Conservation (phyloP, 805 yeast species). For the Candida ascalaphidarum region DNA sequence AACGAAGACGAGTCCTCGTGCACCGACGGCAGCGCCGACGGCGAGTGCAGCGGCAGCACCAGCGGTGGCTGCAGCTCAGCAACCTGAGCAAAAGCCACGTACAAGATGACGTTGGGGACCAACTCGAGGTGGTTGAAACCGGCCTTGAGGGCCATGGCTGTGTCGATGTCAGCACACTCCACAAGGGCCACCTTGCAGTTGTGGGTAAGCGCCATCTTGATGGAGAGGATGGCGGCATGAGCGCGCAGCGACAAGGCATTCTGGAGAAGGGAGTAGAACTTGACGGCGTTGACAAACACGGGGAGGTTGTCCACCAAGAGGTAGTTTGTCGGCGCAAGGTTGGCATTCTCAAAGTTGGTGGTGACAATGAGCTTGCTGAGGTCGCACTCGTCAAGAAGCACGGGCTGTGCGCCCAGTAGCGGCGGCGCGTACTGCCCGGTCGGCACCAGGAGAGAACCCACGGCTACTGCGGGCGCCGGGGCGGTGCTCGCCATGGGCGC, state of each 20-base stretch:
- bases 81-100: constrained; percentile 80
- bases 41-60: constrained; percentile 13
- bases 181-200: constrained; percentile 36
- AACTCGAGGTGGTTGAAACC: constrained; percentile 76
- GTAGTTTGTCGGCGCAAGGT: constrained; percentile 69
- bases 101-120: constrained; percentile 66
- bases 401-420: no score
- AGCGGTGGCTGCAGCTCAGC: constrained; percentile 16
- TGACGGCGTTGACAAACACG: constrained; percentile 47
- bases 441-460: no score
- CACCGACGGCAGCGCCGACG: constrained; percentile 16
- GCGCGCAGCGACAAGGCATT: constrained; percentile 51
- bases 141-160: constrained; percentile 74
- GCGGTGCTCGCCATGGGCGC: no score
- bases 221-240: constrained; percentile 51
- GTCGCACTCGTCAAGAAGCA: constrained; percentile 44
- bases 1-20: constrained; percentile 15
- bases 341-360: constrained; percentile 64
- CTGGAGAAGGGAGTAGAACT: constrained; percentile 15
- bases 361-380: constrained; percentile 52
- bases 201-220: constrained; percentile 21
- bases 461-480: constrained; percentile 13
- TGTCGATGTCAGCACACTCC: constrained; percentile 63
- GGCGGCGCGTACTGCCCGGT: no score
- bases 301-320: constrained; percentile 80